These are phyloP conservation scores for Acer saccharum DNA, from an alignment of 345 rosid species.

Conservation along the genomic window DNA sequence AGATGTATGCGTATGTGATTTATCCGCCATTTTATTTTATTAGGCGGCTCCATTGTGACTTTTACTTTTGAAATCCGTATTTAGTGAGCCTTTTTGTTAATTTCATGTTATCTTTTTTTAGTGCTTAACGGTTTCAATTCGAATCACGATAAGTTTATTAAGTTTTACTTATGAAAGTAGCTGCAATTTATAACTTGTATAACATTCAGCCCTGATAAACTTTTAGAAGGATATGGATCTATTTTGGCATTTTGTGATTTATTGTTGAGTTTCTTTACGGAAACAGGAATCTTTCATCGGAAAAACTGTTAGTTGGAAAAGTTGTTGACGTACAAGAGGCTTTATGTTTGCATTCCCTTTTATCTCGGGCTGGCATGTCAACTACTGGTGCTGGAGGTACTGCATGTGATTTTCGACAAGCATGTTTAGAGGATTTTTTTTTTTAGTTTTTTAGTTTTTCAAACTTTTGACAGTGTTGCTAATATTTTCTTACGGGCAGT, in stretches of 20 bases:
- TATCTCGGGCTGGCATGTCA: constrained; percentile 46
- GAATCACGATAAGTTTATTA: too few species aligned
- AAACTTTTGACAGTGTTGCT: background rate
- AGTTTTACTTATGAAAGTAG: too few species aligned
- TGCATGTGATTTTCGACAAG: background rate
- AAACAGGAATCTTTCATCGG: constrained; percentile 42
- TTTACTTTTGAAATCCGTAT: background rate
- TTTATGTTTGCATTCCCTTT: constrained; percentile 34
- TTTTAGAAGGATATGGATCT: background rate
- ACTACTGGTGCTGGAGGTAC: constrained; percentile 39
- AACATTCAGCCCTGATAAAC: background rate
- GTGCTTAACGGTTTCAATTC: too few species aligned
- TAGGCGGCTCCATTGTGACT: background rate
- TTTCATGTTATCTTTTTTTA: background rate
- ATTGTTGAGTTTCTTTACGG: background rate
- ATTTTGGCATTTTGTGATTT: background rate
- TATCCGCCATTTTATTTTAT: background rate
- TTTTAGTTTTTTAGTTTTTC: background rate
- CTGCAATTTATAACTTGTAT: too few species aligned
- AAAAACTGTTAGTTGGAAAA: constrained; percentile 28
- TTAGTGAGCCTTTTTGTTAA: background rate
- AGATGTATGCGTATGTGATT: background rate
- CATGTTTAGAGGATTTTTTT: background rate
- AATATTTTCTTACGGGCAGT: background rate
- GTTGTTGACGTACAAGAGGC: constrained; percentile 26